phyloP scores from a whole-genome alignment of 2,329 filamentous ascomycete species.

The Ascochyta pisi region DNA sequence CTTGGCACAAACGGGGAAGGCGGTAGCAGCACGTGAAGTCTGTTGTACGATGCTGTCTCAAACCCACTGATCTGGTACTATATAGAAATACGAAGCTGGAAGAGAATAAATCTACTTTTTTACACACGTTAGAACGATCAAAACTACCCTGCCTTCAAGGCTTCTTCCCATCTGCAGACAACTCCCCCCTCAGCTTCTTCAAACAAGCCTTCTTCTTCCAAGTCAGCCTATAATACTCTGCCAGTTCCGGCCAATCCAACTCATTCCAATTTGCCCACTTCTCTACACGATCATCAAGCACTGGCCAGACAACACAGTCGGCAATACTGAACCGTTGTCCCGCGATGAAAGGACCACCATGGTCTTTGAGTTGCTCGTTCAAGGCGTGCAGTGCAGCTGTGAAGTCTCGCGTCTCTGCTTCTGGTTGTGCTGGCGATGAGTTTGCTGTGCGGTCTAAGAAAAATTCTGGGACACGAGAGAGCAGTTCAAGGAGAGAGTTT shows the following conservation, averaged over 20 bases:
- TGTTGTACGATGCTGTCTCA: background rate
- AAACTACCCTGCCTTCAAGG: too few species aligned
- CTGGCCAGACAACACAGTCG: conserved; percentile 45
- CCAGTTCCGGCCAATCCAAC: conserved; percentile 28
- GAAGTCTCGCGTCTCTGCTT: conserved; percentile 16
- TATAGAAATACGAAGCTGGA: too few species aligned
- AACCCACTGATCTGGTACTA: too few species aligned
- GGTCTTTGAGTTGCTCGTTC: conserved; percentile 27
- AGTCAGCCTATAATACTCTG: conserved; percentile 34
- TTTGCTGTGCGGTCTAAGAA: conserved; percentile 24
- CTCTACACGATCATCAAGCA: conserved; percentile 34
- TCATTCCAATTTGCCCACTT: conserved; percentile 34
- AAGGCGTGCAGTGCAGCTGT: conserved; percentile 21
- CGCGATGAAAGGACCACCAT: conserved; percentile 38
- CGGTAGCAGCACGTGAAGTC: conserved; percentile 3
- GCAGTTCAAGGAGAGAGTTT: conserved; percentile 27
- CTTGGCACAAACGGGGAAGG: conserved; percentile 19
- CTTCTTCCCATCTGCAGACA: conserved; percentile 8
- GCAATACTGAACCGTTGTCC: conserved; percentile 41
- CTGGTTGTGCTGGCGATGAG: background rate
- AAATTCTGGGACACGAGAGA: conserved; percentile 22
- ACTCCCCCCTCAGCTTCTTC: conserved; percentile 27
- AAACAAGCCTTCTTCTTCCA: conserved; percentile 45
- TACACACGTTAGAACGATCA: background rate
- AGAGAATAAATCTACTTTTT: too few species aligned